Base-by-base conservation (phyloP, 352 stramenopile species). In the Phytopythium boreale region DNA sequence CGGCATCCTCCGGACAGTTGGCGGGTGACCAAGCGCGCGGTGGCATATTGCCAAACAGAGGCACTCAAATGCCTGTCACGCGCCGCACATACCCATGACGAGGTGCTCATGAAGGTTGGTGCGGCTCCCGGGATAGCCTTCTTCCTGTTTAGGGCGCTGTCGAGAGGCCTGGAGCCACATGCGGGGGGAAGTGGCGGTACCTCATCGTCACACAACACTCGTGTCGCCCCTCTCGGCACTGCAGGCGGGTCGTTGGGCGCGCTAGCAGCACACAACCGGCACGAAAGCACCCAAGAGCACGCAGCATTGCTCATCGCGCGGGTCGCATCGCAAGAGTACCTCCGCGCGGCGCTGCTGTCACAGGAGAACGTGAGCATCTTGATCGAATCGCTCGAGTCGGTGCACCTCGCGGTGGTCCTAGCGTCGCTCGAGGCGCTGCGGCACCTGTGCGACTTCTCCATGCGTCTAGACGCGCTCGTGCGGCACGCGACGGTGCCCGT, bases 401-500 rank as follows among this genome's bases (percentile, higher is more conserved):
- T 93, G 1, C 80, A 92, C 49, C 55, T 82, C 3, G 64, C 69
- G 5, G 84, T 93, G n/a, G 82, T 90, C 22, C 68, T 89, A 46
- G 67, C 81, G 39, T 74, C 82, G 2, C 64, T 92, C 7, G 80
- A 89, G n/a, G 66, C 76, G 10, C 64, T 93, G 20, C 75, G 75
- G 15, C 67, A 87, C 20, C 59, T 93, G 24, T 85, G 82, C 43
- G 80, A 85, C 10, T 82, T 88, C 39, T 66, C 82, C 1, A 68
- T 88, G 27, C 90, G 81, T 43, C 63, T 90, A 1, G 84, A 93
- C 59, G 79, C 82, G 11, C 64, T 93, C 1, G 76, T 93, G 3
- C 76, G 74, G n/a, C 76, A 93, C 49, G 82, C 84, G 2, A 93
- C 84, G 0, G 84, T 93, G 7, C 82, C 84, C 1, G 84, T 93